Evolutionary conservation across 2,329 filamentous ascomycete species (phyloP), one percentile per base, ranked within the genome.

Genomic region (Colletotrichum sp.): DNA sequence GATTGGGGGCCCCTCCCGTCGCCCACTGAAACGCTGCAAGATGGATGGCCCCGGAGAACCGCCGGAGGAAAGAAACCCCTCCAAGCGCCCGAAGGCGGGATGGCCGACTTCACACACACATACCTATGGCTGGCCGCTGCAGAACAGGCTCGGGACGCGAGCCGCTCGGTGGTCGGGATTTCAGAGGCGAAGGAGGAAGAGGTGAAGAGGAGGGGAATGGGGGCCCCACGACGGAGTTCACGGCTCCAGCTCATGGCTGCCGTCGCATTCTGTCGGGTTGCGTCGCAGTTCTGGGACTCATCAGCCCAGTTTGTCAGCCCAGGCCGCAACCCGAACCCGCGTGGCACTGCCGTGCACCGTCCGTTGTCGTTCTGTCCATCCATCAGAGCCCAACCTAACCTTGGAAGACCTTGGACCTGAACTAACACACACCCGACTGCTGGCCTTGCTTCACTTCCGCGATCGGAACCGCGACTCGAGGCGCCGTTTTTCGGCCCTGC

Each of bases 231-330:
- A 36, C n/a, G 44, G 65, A 39, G n/a, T 26, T 26, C 34, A n/a
- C 16, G 55, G 32, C 36, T 39, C 44, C 16, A 28, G 32, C 36
- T 28, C 30, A 60, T 52, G 71, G 65, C 15, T 70, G 65, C 21
- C 49, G 69, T 67, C 72, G 63, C 72, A 68, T 75, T 75, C 62
- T 72, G 30, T 72, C 72, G 69, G 69, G 63, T 71, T 75, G 34
- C 60, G 68, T 75, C 60, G 72, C 68, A 62, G 13, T 63, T 72
- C 68, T 55, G 10, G 44, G 49, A 70, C 72, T 49, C 62, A 9
- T 62, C 71, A 44, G 18, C 65, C 34, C 67, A 69, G 24, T 68
- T 57, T 68, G 24, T 49, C 68, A 52, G n/a, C 55, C 18, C 68
- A 52, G 57, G 24, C 59, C 30, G 26, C 26, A 12, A 30, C 15